Base-by-base conservation (phyloP, 257 asterid genomes). In the Solanum pennellii region DNA sequence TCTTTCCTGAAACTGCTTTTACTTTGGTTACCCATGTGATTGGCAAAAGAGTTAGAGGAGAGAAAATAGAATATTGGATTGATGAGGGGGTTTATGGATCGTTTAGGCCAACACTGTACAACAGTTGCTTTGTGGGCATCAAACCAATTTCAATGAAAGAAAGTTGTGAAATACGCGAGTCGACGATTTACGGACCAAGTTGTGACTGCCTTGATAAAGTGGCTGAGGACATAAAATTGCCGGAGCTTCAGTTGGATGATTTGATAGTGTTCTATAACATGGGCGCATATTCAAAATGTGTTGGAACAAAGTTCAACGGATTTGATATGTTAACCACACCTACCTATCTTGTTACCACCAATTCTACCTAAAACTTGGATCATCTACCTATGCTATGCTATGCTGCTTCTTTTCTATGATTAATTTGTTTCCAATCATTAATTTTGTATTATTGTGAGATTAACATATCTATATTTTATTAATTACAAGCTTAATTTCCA, bases 41-140 rank as follows among this genome's bases (percentile, higher is more conserved):
- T 9, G 88, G 85, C 6, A 86, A 74, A 59, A 37, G 88, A 35
- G 23, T n/a, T 7, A 62, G 88, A 27, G 88, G 88, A 25, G 88
- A 74, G 23, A 74, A 59, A 45, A 35, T 42, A 49, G 85, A 86
- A 66, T 86, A 86, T 68, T 86, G 88, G 88, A 86, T 86, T 45
- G 73, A 86, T 41, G 88, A 86, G 12, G 88, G 88, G 3, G 59
- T 86, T 41, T 86, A 86, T 68, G 88, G 88, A 39, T 76, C 88
- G 5, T 86, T 86, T 39, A 86, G 83, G n/a, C 88, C 83, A 39
- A 74, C 88, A 71, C 29, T 86, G 23, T 75, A 73, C 47, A 59
- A 76, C 77, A 39, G 62, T 74, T 74, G 85, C 12, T 56, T 74
- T 8, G 83, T 86, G 66, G 82, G 59, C 20, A 44, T 76, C 25